Evolutionary conservation across 495 filamentous ascomycete species (phyloP).

Genomic region (Lophiostoma macrostomum): DNA sequence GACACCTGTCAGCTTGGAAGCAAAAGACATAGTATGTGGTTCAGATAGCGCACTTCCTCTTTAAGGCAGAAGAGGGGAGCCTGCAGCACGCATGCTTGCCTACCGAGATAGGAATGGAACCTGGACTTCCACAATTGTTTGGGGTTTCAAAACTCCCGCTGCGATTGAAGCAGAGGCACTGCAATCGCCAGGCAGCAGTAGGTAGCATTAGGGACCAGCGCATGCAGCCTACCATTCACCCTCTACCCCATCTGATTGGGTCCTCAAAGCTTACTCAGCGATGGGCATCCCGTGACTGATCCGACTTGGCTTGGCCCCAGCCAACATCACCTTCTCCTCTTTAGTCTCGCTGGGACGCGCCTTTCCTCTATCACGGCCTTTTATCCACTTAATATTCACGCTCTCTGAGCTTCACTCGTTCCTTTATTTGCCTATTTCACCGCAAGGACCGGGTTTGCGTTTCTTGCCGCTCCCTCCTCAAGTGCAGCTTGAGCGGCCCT

Average conservation of each 20-base stretch:
- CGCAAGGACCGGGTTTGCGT: background rate
- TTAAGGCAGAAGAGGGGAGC: constrained; percentile 3
- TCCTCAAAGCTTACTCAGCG: background rate
- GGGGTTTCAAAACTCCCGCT: too few species aligned
- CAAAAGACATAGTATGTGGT: too few species aligned
- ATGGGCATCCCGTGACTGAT: too few species aligned
- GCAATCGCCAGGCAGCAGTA: constrained; percentile 29
- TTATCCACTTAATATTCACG: constrained; percentile 22
- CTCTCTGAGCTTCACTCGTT: constrained; percentile 22
- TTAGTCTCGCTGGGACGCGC: background rate
- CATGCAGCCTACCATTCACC: constrained; percentile 10
- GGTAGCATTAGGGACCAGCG: constrained; percentile 20
- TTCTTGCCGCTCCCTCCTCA: constrained; percentile 18
- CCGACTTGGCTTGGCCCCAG: too few species aligned
- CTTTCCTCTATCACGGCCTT: constrained; percentile 15
- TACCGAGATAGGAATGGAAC: background rate
- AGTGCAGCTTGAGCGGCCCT: background rate
- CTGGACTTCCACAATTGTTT: too few species aligned
- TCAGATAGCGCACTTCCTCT: too few species aligned
- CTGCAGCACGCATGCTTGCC: too few species aligned
- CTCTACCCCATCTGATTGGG: background rate
- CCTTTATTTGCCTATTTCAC: constrained; percentile 11
- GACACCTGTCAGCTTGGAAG: too few species aligned
- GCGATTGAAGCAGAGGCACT: too few species aligned
- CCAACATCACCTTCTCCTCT: too few species aligned